These are phyloP conservation scores for Galeopsis tetrahit DNA, from an alignment of 257 asterid genomes.

Conservation along the genomic window DNA sequence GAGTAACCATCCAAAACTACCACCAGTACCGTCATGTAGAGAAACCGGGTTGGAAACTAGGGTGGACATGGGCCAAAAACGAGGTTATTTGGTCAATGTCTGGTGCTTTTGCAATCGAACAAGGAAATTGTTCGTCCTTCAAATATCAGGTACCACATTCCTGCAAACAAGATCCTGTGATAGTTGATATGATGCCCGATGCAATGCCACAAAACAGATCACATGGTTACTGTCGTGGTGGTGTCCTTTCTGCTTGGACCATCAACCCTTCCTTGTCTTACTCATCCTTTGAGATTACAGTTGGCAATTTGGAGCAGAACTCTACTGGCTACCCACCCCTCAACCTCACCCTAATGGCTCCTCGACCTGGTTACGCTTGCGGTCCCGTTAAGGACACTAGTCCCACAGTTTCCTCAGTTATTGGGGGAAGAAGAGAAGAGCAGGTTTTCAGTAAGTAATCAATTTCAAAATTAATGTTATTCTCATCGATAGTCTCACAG, in stretches of 20 bases:
- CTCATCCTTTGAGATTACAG: conserved; percentile 54
- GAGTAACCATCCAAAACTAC: conserved; percentile 68
- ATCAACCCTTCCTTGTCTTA: conserved; percentile 48
- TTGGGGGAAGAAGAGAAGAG: conserved; percentile 66
- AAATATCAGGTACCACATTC: conserved; percentile 57
- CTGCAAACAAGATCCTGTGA: conserved; percentile 52
- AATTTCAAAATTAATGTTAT: neutral
- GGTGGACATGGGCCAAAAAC: conserved; percentile 62
- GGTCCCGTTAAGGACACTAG: conserved; percentile 44
- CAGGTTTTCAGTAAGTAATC: conserved; percentile 65
- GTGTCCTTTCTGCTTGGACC: conserved; percentile 57
- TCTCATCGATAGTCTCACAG: neutral
- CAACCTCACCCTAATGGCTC: conserved; percentile 59
- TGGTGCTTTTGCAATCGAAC: conserved; percentile 62
- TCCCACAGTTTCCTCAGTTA: conserved; percentile 58
- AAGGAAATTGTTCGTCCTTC: conserved; percentile 67
- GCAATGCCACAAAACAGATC: conserved; percentile 41
- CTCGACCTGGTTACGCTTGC: conserved; percentile 73
- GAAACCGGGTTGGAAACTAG: conserved; percentile 70
- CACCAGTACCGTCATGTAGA: conserved; percentile 68
- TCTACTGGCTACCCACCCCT: conserved; percentile 44
- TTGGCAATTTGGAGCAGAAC: conserved; percentile 63
- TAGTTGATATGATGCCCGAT: conserved; percentile 53
- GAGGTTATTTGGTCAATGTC: conserved; percentile 67
- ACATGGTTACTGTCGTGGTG: conserved; percentile 60